Evolutionary conservation across 2,329 filamentous ascomycete species (phyloP).

Genomic region (Pseudogymnoascus verrucosus): DNA sequence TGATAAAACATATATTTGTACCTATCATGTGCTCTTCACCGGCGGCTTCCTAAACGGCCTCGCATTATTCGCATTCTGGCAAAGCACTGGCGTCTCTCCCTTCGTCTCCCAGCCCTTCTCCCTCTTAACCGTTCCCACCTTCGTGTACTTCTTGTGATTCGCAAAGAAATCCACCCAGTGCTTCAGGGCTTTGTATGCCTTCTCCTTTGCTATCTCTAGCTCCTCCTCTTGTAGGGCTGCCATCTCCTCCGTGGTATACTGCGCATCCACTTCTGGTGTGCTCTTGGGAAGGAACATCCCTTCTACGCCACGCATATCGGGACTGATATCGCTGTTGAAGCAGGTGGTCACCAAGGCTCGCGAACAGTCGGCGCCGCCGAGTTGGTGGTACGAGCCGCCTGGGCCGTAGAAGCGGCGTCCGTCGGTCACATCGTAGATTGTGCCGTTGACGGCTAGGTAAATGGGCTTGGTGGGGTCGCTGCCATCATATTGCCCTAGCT

Average conservation of each 20-base stretch:
- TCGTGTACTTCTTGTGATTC: conserved; percentile 71
- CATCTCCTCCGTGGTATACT: conserved; percentile 48
- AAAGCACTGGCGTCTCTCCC: conserved; percentile 47
- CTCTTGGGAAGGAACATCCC: conserved; percentile 68
- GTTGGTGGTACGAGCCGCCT: conserved; percentile 78
- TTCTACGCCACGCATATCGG: conserved; percentile 81
- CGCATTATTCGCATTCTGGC: conserved; percentile 57
- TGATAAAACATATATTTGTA: neutral
- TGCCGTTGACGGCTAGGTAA: conserved; percentile 84
- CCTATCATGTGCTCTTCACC: conserved; percentile 27
- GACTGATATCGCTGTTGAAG: conserved; percentile 68
- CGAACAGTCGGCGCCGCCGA: conserved; percentile 78
- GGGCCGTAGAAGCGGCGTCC: conserved; percentile 67
- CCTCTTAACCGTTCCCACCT: conserved; percentile 66
- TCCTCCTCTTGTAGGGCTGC: conserved; percentile 52
- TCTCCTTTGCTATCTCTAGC: conserved; percentile 51
- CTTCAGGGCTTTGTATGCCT: conserved; percentile 58
- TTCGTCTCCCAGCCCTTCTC: conserved; percentile 52
- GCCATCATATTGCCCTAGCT: conserved; percentile 74
- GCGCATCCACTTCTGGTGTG: conserved; percentile 51
- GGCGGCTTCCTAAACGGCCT: conserved; percentile 51
- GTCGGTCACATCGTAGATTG: conserved; percentile 74
- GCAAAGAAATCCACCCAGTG: conserved; percentile 82
- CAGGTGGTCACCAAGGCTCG: conserved; percentile 90
- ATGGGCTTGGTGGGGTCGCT: conserved; percentile 66